Evolutionary conservation across 2,329 filamentous ascomycete species (phyloP).

Genomic region (Ophiostoma ulmi): DNA sequence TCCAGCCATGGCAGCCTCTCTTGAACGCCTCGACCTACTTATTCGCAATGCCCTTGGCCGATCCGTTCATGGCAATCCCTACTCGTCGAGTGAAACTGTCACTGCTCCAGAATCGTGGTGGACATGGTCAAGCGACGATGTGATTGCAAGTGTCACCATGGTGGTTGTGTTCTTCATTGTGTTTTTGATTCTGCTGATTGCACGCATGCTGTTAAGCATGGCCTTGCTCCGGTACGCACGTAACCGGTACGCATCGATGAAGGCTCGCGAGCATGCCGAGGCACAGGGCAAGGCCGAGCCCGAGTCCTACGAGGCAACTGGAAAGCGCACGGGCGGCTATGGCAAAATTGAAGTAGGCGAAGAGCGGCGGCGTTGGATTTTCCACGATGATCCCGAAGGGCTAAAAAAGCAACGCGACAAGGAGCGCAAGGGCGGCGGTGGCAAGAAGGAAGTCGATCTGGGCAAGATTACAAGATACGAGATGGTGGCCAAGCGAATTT

Average conservation of each 20-base stretch:
- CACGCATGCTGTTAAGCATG: constrained; percentile 88
- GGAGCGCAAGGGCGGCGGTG: constrained; percentile 39
- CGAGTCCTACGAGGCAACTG: constrained; percentile 61
- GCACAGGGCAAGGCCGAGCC: constrained; percentile 44
- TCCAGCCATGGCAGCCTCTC: constrained; percentile 68
- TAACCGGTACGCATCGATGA: constrained; percentile 76
- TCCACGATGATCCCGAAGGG: constrained; percentile 74
- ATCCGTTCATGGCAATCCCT: constrained; percentile 60
- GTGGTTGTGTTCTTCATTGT: constrained; percentile 76
- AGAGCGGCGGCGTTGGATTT: constrained; percentile 79
- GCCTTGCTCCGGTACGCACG: constrained; percentile 72
- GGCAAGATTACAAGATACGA: constrained; percentile 74
- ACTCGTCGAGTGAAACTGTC: constrained; percentile 25
- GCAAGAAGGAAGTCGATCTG: constrained; percentile 53
- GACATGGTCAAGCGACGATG: constrained; percentile 59
- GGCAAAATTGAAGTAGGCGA: constrained; percentile 85
- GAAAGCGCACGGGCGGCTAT: constrained; percentile 72
- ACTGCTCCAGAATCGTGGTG: not conserved
- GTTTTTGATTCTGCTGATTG: constrained; percentile 77
- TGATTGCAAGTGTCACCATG: constrained; percentile 75
- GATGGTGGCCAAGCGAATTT: constrained; percentile 96
- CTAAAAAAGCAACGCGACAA: constrained; percentile 50
- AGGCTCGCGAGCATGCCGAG: constrained; percentile 55
- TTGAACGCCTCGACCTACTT: constrained; percentile 72
- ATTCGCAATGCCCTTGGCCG: constrained; percentile 73